Evolutionary conservation across 192 early-diverging fungal species (phyloP).

Genomic region (Allomyces macrogynus): DNA sequence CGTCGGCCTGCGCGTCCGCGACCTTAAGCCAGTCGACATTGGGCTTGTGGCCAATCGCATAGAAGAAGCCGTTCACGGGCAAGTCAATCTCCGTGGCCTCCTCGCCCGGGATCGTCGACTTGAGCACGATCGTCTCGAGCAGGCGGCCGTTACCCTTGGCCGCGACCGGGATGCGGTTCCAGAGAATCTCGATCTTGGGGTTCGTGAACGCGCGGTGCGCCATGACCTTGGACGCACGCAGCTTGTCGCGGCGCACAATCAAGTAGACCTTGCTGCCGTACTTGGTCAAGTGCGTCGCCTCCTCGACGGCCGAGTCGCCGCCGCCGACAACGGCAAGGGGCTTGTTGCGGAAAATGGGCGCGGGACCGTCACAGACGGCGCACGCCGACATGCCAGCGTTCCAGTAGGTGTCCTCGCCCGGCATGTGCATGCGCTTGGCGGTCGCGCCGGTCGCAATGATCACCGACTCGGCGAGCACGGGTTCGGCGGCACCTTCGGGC

Average conservation of each 20-base stretch:
- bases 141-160: slow-evolving; percentile 71
- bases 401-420: slow-evolving; percentile 87
- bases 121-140: slow-evolving; percentile 45
- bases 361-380: slow-evolving; percentile 92
- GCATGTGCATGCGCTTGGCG: slow-evolving; percentile 76
- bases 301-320: slow-evolving; percentile 90
- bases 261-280: slow-evolving; percentile 90
- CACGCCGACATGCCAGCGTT: slow-evolving; percentile 96
- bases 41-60: slow-evolving; percentile 92
- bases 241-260: slow-evolving; percentile 79
- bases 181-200: slow-evolving; percentile 83
- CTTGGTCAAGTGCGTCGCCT: slow-evolving; percentile 90
- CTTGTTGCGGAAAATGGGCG: slow-evolving; percentile 91
- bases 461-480: slow-evolving; percentile 58
- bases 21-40: slow-evolving; percentile 26
- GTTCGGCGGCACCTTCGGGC: slow-evolving; percentile 55
- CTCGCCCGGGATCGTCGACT: slow-evolving; percentile 39
- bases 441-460: slow-evolving; percentile 94
- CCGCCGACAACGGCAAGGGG: slow-evolving; percentile 91
- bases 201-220: slow-evolving; percentile 60
- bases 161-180: slow-evolving; percentile 68
- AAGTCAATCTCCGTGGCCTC: slow-evolving; percentile 45
- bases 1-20: slow-evolving; percentile 16
- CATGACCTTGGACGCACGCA: slow-evolving; percentile 96
- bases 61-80: slow-evolving; percentile 79